A percentile compares a stretch with the other conserved stretches of the same genome.
These are phyloP conservation scores for Debaryomyces coudertii DNA, from an alignment of 1,139 yeast genomes.

Conservation along the genomic window DNA sequence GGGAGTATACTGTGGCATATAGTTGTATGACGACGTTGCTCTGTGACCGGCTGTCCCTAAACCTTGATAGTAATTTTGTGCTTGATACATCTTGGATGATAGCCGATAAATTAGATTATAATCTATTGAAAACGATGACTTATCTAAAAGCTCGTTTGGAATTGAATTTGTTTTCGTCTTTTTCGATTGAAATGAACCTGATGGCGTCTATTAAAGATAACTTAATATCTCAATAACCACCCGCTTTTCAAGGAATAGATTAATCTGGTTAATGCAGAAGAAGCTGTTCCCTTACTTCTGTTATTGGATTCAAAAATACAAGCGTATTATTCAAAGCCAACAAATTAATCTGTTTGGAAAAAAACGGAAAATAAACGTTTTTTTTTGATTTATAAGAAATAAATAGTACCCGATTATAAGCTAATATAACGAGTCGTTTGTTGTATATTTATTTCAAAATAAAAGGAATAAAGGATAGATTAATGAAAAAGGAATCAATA, in stretches of 20 bases:
- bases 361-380: constrained; percentile 4
- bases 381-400: constrained; percentile 5
- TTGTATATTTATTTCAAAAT: constrained; percentile 8
- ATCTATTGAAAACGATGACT: constrained; percentile 34
- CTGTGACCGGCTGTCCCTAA: constrained; percentile 47
- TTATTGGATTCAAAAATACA: constrained; percentile 7
- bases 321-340: neutral
- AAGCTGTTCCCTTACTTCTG: neutral
- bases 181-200: neutral
- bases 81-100: constrained; percentile 21
- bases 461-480: constrained; percentile 12
- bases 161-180: constrained; percentile 1
- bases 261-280: constrained; percentile 3
- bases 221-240: constrained; percentile 13
- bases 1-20: constrained; percentile 24
- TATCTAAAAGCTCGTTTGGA: constrained; percentile 44
- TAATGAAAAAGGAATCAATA: neutral
- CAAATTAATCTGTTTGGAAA: constrained; percentile 3
- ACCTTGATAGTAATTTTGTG: constrained; percentile 26
- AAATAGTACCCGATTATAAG: constrained; percentile 14
- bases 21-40: constrained; percentile 33
- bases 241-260: constrained; percentile 1
- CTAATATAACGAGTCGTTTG: constrained; percentile 15
- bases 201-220: constrained; percentile 12
- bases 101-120: constrained; percentile 8